These are phyloP conservation scores for Fusarium albosuccineum DNA, from an alignment of 2,329 filamentous ascomycete species.

Conservation along the genomic window DNA sequence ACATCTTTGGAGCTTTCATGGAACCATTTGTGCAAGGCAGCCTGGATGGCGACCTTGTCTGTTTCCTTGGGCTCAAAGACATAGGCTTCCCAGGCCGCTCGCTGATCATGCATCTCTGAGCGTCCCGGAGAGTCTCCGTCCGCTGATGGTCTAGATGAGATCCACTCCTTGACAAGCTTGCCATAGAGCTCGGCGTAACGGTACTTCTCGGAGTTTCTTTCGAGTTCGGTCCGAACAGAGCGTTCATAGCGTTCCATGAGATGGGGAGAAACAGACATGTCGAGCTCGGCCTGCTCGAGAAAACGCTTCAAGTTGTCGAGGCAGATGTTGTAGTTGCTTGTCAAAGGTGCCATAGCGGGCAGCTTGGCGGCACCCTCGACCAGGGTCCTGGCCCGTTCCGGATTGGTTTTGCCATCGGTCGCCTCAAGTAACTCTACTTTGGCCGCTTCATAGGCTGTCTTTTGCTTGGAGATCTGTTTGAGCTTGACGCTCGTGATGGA, in stretches of 20 bases:
- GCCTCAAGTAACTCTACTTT: background rate
- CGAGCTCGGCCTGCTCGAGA: background rate
- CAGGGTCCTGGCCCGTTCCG: background rate
- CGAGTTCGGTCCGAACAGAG: conserved; percentile 37
- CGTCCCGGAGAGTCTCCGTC: conserved; percentile 16
- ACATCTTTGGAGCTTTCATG: background rate
- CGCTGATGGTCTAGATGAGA: conserved; percentile 43
- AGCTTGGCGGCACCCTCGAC: background rate
- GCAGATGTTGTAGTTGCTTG: background rate
- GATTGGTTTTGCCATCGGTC: background rate
- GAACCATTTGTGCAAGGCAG: background rate
- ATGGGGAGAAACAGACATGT: background rate
- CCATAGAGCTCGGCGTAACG: conserved; percentile 57
- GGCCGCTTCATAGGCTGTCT: background rate
- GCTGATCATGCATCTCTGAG: background rate
- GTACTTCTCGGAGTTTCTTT: conserved; percentile 55
- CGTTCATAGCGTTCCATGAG: background rate
- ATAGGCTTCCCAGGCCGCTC: background rate
- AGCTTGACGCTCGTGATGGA: conserved; percentile 1
- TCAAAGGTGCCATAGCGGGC: background rate
- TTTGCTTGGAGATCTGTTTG: background rate
- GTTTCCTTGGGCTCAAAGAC: background rate
- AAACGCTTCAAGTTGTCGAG: background rate
- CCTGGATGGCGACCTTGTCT: background rate
- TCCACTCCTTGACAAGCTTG: conserved; percentile 59